A percentile compares a stretch with the other conserved stretches of the same genome.
Evolutionary conservation across 495 filamentous ascomycete genomes (phyloP).

Genomic region (Sabuloglossum arenarium): DNA sequence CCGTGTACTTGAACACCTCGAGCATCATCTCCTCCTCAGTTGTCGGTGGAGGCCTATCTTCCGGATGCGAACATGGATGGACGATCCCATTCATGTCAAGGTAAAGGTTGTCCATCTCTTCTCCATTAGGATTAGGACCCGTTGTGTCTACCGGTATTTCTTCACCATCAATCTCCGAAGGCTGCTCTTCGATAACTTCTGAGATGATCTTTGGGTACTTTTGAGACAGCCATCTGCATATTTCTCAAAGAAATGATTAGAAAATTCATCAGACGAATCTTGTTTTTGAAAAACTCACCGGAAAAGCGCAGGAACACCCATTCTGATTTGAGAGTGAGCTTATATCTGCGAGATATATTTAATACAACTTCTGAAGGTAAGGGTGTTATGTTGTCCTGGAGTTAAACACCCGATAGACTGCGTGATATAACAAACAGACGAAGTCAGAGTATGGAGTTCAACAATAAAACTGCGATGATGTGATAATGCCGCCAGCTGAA

Average conservation of each 20-base stretch:
- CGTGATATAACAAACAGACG: too few relatives aligned
- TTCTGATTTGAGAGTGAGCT: too few relatives aligned
- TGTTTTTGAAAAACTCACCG: too few relatives aligned
- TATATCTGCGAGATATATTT: too few relatives aligned
- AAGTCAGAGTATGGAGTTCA: too few relatives aligned
- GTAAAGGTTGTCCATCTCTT: conserved; percentile 95
- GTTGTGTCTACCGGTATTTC: conserved; percentile 66
- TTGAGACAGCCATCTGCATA: conserved; percentile 83
- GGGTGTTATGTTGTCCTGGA: too few relatives aligned
- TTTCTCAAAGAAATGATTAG: not conserved
- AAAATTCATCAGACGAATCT: too few relatives aligned
- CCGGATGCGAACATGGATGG: conserved; percentile 94
- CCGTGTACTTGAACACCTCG: conserved; percentile 91
- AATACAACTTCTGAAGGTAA: too few relatives aligned
- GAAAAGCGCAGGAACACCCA: conserved; percentile 82
- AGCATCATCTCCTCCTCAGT: conserved; percentile 99
- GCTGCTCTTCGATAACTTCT: conserved; percentile 75
- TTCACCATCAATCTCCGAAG: conserved; percentile 56
- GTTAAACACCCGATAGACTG: too few relatives aligned
- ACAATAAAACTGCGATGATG: too few relatives aligned
- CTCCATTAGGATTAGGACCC: conserved; percentile 86
- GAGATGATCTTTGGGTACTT: conserved; percentile 82
- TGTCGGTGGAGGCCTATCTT: conserved; percentile 74
- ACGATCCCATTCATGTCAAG: conserved; percentile 99
- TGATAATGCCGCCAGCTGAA: too few relatives aligned